These are phyloP conservation scores for Dichotomocladium elegans DNA, from an alignment of 371 early-diverging fungal species.

Conservation along the genomic window DNA sequence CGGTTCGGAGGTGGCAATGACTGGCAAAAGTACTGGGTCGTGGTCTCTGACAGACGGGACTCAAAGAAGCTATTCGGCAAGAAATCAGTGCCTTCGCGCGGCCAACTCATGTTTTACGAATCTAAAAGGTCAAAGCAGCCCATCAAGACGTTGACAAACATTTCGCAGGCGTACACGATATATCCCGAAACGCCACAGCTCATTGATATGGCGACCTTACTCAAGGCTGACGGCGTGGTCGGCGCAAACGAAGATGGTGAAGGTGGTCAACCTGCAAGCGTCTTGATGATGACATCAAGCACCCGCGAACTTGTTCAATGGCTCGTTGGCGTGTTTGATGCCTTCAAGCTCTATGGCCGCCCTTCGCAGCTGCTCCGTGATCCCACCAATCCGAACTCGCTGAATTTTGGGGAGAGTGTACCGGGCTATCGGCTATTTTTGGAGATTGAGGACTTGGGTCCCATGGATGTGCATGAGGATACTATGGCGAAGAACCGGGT, in stretches of 20 bases:
- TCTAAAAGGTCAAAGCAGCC: conserved; percentile 58
- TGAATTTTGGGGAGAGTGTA: conserved; percentile 35
- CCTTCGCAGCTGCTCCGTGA: conserved; percentile 34
- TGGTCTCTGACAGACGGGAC: conserved; percentile 48
- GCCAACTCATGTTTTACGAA: conserved; percentile 57
- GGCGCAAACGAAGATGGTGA: conserved; percentile 14
- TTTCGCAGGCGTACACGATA: conserved; percentile 68
- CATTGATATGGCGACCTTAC: conserved; percentile 32
- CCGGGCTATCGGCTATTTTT: conserved; percentile 26
- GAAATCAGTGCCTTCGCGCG: conserved; percentile 44
- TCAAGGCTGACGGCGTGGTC: conserved; percentile 41
- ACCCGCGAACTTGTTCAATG: conserved; percentile 41
- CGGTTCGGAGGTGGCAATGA: conserved; percentile 62
- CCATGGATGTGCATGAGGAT: conserved; percentile 19
- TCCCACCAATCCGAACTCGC: conserved; percentile 19
- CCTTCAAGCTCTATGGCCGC: conserved; percentile 49
- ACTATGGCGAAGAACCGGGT: conserved; percentile 22
- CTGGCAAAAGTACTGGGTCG: conserved; percentile 64
- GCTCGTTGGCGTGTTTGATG: conserved; percentile 43
- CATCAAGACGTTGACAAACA: conserved; percentile 50
- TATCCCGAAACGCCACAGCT: conserved; percentile 60
- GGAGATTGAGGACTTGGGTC: conserved; percentile 21
- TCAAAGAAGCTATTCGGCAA: conserved; percentile 56
- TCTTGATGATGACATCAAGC: conserved; percentile 39
- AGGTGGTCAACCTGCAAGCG: conserved; percentile 16